These are phyloP conservation scores for Massarina eburnea DNA, from an alignment of 2,329 filamentous ascomycete genomes.

Conservation along the genomic window DNA sequence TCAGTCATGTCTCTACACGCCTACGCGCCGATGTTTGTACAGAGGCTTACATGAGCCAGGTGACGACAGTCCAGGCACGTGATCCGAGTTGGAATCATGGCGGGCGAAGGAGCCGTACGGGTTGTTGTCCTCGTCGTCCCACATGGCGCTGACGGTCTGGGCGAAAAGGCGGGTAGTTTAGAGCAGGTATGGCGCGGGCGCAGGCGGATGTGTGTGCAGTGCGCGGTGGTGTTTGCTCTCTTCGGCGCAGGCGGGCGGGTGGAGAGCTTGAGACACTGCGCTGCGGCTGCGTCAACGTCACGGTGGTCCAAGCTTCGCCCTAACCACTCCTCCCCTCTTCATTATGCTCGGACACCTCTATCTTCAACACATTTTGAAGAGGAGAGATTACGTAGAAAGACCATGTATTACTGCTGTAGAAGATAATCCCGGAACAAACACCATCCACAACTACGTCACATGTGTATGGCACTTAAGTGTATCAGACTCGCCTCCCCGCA, in stretches of 20 bases:
- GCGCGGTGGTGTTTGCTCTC: conserved; percentile 1
- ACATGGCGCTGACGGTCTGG: conserved; percentile 61
- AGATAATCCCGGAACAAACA: too few relatives aligned
- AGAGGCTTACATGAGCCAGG: conserved; percentile 40
- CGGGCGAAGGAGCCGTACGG: conserved; percentile 94
- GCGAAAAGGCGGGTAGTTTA: not conserved
- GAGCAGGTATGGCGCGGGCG: not conserved
- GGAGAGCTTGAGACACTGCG: not conserved
- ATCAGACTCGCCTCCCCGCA: too few relatives aligned
- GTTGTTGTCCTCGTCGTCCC: conserved; percentile 99
- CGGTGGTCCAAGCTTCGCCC: not conserved
- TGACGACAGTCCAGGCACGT: conserved; percentile 48
- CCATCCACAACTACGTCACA: too few relatives aligned
- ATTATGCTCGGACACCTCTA: not conserved
- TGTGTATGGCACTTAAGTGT: too few relatives aligned
- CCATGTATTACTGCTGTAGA: too few relatives aligned
- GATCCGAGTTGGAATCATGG: conserved; percentile 75
- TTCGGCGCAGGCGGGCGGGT: not conserved
- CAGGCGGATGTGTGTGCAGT: not conserved
- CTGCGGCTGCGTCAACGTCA: not conserved
- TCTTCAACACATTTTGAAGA: too few relatives aligned
- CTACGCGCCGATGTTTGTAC: not conserved
- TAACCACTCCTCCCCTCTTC: not conserved
- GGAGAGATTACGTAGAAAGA: too few relatives aligned
- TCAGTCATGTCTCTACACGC: not conserved